phyloP scores from a whole-genome alignment of 176 grass and related monocot genomes.

The Tuctoria greenei region DNA sequence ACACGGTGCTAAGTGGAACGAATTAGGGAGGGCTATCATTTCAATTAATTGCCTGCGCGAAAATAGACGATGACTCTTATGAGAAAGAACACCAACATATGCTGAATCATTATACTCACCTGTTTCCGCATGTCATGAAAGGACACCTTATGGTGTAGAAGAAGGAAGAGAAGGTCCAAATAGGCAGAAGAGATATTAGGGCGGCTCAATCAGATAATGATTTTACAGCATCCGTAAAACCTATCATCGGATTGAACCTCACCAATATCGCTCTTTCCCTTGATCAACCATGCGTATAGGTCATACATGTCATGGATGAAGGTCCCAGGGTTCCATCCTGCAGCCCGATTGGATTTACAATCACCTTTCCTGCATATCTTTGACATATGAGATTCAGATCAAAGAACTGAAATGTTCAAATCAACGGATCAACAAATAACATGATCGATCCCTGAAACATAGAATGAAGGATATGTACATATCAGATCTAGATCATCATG shows the following conservation, averaged over 20 bases:
- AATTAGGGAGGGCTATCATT: not conserved
- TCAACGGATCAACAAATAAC: not conserved
- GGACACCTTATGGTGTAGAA: not conserved
- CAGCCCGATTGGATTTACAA: not conserved
- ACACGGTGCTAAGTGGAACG: not conserved
- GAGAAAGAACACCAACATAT: not conserved
- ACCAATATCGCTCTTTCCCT: constrained; percentile 94
- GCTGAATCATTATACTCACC: constrained; percentile 12
- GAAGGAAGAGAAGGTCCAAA: not conserved
- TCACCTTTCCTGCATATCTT: not conserved
- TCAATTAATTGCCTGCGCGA: not conserved
- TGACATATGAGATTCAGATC: not conserved
- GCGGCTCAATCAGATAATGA: constrained; percentile 94
- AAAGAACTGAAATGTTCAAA: not conserved
- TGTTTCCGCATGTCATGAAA: not conserved
- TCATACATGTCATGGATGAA: not conserved
- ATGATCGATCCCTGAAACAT: not conserved
- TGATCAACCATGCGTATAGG: not conserved
- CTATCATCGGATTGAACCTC: constrained; percentile 93
- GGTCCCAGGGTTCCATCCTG: not conserved
- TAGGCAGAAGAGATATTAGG: constrained; percentile 91
- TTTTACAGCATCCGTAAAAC: constrained; percentile 41
- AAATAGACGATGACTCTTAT: not conserved
- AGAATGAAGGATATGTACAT: constrained; percentile 1
- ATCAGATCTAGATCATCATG: constrained; percentile 1